Evolutionary conservation across 176 grass and related monocot genomes (phyloP), one percentile per base, ranked within the genome.

Genomic region (Eragrostis curvula): DNA sequence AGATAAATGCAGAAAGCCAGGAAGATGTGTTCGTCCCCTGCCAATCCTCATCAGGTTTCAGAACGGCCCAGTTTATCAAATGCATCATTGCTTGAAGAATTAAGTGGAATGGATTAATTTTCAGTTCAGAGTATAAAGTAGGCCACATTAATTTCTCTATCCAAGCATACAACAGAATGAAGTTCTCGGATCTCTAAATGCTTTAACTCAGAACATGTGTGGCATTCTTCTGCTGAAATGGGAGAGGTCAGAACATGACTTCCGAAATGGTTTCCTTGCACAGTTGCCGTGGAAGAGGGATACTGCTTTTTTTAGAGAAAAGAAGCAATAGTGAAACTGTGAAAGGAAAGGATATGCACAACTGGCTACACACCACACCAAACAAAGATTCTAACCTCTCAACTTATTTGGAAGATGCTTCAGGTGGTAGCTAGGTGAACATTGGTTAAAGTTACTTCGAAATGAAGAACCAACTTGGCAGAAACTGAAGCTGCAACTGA

Each of bases 321-420:
- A 49, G 53, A 10, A 27, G 58, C 24, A 61, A 9, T 25, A 59
- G 8, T 30, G 42, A 59, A n/a, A n/a, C n/a, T n/a, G n/a, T n/a
- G n/a, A n/a, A n/a, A n/a, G n/a, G n/a, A n/a, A 73, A 74, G n/a
- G 23, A 79, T 66, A 80, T 68, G 60, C 50, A 36, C 75, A 79
- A 75, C 61, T 51, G 45, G 68, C 29, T 42, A 83, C 43, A 71
- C 36, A 68, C 13, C 60, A 24, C 69, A 80, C 87, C 75, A 89
- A 84, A 80, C 62, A 68, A 62, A 41, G 62, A 85, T 80, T 74
- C 29, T 16, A 32, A 80, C 81, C 68, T 79, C 25, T 21, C 48
- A 66, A 47, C 57, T 67, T 62, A 69, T 80, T 70, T 36, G 14
- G 52, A 70, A 70, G 62, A 85, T 74, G 75, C 81, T 88, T 88